Evolutionary conservation across 805 yeast genomes (phyloP), one percentile per base, ranked within the genome.

Genomic region (Candida incommunis): DNA sequence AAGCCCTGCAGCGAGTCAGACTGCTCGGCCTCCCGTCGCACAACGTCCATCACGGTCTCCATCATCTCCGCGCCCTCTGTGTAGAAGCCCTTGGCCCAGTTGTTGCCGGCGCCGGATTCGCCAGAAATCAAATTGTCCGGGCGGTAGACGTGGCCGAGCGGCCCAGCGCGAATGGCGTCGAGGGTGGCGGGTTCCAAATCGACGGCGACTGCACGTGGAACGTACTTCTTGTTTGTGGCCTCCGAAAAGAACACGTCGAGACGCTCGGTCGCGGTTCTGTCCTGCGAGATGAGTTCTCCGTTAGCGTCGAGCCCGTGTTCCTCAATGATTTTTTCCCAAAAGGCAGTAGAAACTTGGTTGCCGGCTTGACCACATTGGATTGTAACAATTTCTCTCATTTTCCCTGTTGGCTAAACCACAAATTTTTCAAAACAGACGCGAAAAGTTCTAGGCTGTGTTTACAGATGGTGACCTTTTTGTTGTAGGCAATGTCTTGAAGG

Each of bases 21-120:
- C 22, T 85, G 85, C 70, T 87, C 96, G 23, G 94, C 95, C 68
- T 88, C 96, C 65, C 95, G 80, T 67, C 96, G 78, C 43, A 87
- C 78, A 27, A 83, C 92, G 54, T 87, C 96, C 73, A 88, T 67
- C 22, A 87, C 95, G 16, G 92, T 77, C 59, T 88, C 96, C 43
- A 87, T 88, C 54, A 87, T 73, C 70, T 87, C 96, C 2, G 95
- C 95, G 55, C 96, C 96, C 65, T 87, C 96, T 40, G 96, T 87
- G 70, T 87, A 87, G 68, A 82, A 94, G 61, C 96, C 96, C 63
- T 86, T 88, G 49, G 96, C 96, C 96, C 96, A 87, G 54, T 84
- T 94, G 62, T 87, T 87, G 54, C 96, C 96, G 2, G 96, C 96
- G 23, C 95, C 85, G 40, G 90, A 79, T 65, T 85, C 92, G 42